Percentiles rank a stretch among this genome's conserved stretches.
Conservation (phyloP, 306 rosid genomes). For the Astragalus glycyphyllos region DNA sequence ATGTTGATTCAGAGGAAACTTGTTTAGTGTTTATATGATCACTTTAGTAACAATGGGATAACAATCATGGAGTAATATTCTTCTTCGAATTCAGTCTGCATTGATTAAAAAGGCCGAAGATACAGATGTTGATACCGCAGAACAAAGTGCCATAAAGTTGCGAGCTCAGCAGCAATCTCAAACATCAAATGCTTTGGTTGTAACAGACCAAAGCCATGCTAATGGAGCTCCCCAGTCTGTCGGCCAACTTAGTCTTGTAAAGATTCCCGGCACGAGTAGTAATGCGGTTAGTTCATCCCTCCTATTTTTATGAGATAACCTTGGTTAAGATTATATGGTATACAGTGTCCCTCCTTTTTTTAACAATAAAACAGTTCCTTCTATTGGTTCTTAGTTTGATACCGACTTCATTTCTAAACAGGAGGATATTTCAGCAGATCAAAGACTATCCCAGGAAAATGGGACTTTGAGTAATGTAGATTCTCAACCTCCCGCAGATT, state of each 20-base stretch:
- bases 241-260: constrained; percentile 77
- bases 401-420: constrained; percentile 48
- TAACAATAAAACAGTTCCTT: not conserved
- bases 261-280: constrained; percentile 73
- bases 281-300: constrained; percentile 57
- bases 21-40: constrained; percentile 41
- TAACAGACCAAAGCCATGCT: constrained; percentile 74
- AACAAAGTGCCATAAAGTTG: constrained; percentile 91
- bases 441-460: constrained; percentile 66
- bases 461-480: constrained; percentile 69
- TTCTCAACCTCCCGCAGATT: constrained; percentile 67
- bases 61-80: constrained; percentile 33
- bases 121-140: constrained; percentile 90
- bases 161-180: constrained; percentile 81
- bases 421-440: constrained; percentile 66
- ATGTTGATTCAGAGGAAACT: constrained; percentile 32
- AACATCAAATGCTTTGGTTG: constrained; percentile 91
- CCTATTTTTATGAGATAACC: constrained; percentile 1
- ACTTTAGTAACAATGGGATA: constrained; percentile 32
- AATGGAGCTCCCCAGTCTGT: constrained; percentile 70
- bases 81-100: constrained; percentile 69
- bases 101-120: constrained; percentile 96
- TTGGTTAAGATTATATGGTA: constrained; percentile 25
- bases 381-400: constrained; percentile 31
- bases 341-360: constrained; percentile 21